Percentiles rank a stretch among this genome's conserved stretches.
Evolutionary conservation across 352 stramenopile genomes (phyloP).

Genomic region (Porosira glacialis): DNA sequence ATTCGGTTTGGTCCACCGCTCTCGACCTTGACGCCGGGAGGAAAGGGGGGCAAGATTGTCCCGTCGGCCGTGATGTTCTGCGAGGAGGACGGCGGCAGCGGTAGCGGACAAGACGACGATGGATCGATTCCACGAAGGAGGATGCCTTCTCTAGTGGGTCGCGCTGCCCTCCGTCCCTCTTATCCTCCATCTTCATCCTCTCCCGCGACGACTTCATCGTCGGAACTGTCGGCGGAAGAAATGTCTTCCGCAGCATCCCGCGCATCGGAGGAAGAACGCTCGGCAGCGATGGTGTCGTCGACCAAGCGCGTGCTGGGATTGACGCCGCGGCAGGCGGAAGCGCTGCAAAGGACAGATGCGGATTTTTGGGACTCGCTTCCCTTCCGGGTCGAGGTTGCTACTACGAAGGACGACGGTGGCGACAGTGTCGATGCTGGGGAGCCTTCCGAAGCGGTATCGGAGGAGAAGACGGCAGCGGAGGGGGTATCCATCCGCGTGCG

Average conservation of each 20-base stretch:
- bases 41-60: constrained; percentile 52
- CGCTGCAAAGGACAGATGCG: constrained; percentile 45
- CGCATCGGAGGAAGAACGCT: too few species aligned
- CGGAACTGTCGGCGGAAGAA: constrained; percentile 1
- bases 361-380: constrained; percentile 62
- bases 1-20: constrained; percentile 47
- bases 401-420: constrained; percentile 16
- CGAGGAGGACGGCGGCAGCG: constrained; percentile 3
- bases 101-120: not conserved
- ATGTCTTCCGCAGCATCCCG: not conserved
- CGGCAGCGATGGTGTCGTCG: constrained; percentile 48
- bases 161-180: constrained; percentile 12
- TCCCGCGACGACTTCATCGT: too few species aligned
- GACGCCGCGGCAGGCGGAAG: constrained; percentile 35
- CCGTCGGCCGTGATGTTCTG: constrained; percentile 50
- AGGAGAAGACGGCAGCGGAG: not conserved
- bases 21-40: constrained; percentile 2
- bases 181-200: too few species aligned
- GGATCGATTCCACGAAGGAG: not conserved
- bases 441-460: too few species aligned
- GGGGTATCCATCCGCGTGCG: too few species aligned
- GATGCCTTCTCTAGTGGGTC: constrained; percentile 23
- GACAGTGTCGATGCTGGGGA: too few species aligned
- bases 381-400: constrained; percentile 42
- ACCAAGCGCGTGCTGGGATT: constrained; percentile 71